Evolutionary conservation across 352 stramenopile species (phyloP).

Genomic region (Phytophthora pluvialis): DNA sequence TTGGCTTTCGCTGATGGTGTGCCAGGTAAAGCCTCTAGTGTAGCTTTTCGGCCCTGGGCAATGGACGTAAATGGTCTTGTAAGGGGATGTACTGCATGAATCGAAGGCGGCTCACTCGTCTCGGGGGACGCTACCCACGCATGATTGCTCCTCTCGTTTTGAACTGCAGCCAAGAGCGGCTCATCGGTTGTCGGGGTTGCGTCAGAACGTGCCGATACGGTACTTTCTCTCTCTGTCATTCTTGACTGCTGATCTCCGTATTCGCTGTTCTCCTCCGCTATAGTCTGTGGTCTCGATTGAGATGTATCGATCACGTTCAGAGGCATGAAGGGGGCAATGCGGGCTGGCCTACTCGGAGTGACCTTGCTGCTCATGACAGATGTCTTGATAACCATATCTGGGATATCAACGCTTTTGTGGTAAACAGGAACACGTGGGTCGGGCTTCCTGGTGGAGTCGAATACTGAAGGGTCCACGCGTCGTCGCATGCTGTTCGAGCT

Average conservation of each 20-base stretch:
- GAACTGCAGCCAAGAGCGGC: not conserved
- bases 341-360: constrained; percentile 14
- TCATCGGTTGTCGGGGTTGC: not conserved
- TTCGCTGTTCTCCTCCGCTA: constrained; percentile 29
- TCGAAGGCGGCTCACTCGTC: constrained; percentile 19
- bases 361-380: constrained; percentile 32
- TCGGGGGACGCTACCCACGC: constrained; percentile 28
- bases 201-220: not conserved
- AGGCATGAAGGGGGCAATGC: constrained; percentile 30
- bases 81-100: constrained; percentile 30
- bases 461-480: constrained; percentile 34
- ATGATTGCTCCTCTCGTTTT: constrained; percentile 27
- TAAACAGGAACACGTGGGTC: constrained; percentile 6
- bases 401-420: constrained; percentile 29
- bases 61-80: constrained; percentile 31
- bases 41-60: constrained; percentile 33
- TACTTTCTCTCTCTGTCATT: constrained; percentile 5
- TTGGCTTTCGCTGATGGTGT: constrained; percentile 25
- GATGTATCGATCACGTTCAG: constrained; percentile 14
- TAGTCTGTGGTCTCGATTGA: constrained; percentile 16
- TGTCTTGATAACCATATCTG: constrained; percentile 44
- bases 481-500: constrained; percentile 56
- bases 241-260: constrained; percentile 2
- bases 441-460: constrained; percentile 6
- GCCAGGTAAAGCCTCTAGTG: constrained; percentile 34